Conservation (phyloP, 148 eudicot genomes). For the Oxyria digyna region DNA sequence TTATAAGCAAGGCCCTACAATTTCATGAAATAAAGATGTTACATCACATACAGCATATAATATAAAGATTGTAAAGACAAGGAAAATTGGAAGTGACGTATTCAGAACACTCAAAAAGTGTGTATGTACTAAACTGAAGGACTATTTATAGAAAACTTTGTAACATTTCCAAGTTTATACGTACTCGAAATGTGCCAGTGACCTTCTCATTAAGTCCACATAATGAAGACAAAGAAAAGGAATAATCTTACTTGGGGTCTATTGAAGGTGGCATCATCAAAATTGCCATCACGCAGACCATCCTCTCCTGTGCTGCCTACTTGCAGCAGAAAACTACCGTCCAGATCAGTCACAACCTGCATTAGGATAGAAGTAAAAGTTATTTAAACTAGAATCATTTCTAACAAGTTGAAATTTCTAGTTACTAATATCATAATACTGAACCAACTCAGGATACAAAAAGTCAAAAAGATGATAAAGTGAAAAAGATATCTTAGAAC, state of each 20-base stretch:
- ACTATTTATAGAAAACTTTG: no score
- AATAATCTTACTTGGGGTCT: conserved; percentile 61
- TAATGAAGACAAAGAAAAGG: no score
- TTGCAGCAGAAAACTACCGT: conserved; percentile 79
- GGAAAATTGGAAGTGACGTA: no score
- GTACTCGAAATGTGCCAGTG: not conserved
- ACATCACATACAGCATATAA: not conserved
- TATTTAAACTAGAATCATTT: not conserved
- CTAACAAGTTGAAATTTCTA: not conserved
- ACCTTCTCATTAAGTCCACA: not conserved
- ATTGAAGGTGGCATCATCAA: conserved; percentile 79
- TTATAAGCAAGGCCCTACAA: conserved; percentile 84
- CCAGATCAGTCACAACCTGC: conserved; percentile 90
- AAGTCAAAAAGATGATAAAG: not conserved
- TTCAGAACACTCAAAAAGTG: no score
- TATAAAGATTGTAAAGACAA: not conserved
- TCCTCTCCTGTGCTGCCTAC: conserved; percentile 92
- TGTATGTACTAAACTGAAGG: no score
- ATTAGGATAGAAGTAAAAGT: conserved; percentile 3
- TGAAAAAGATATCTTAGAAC: not conserved
- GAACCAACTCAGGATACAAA: not conserved
- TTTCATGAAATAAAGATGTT: not conserved
- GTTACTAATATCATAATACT: not conserved
- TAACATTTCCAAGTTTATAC: no score
- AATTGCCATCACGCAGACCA: conserved; percentile 84